A percentile compares a stretch with the other conserved stretches of the same genome.
These are phyloP conservation scores for Papiliotrema fonsecae DNA, from an alignment of 1,284 basidiomycete species.

Conservation along the genomic window DNA sequence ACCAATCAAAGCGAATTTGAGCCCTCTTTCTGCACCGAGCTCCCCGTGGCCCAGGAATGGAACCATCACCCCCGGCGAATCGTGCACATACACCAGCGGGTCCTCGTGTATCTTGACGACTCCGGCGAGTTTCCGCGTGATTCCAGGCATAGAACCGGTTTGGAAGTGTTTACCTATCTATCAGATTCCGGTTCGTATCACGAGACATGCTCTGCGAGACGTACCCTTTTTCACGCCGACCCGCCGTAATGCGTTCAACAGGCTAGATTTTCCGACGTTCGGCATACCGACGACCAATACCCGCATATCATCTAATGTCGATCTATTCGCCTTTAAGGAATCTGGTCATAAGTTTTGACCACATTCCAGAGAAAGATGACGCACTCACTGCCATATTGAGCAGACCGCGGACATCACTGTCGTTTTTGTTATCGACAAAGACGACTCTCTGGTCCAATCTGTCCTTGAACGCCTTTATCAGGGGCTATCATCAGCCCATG, in stretches of 20 bases:
- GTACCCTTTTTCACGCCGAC: constrained; percentile 80
- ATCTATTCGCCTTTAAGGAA: constrained; percentile 55
- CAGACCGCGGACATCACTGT: constrained; percentile 50
- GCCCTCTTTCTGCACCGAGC: constrained; percentile 78
- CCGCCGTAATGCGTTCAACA: constrained; percentile 85
- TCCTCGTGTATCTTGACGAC: constrained; percentile 72
- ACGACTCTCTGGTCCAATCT: constrained; percentile 50
- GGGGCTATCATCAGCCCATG: constrained; percentile 37
- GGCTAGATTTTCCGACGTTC: constrained; percentile 94
- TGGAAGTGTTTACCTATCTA: constrained; percentile 70
- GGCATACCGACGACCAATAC: constrained; percentile 96
- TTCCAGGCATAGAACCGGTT: constrained; percentile 82
- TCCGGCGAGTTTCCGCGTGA: constrained; percentile 77
- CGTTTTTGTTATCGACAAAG: constrained; percentile 52
- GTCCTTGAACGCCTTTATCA: constrained; percentile 48
- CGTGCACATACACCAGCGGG: constrained; percentile 86
- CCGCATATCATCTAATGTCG: constrained; percentile 65
- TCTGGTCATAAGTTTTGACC: constrained; percentile 49
- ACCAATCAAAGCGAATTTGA: constrained; percentile 92
- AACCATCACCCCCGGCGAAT: constrained; percentile 95
- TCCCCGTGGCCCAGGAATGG: constrained; percentile 86
- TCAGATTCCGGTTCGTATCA: neutral
- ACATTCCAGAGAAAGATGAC: constrained; percentile 12
- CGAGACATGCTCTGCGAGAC: constrained; percentile 35
- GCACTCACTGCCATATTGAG: constrained; percentile 48